Percentiles rank a stretch among this genome's conserved stretches.
Conservation (phyloP, 768 basidiomycete species). For the Tubosaeta brunneosetosa region DNA sequence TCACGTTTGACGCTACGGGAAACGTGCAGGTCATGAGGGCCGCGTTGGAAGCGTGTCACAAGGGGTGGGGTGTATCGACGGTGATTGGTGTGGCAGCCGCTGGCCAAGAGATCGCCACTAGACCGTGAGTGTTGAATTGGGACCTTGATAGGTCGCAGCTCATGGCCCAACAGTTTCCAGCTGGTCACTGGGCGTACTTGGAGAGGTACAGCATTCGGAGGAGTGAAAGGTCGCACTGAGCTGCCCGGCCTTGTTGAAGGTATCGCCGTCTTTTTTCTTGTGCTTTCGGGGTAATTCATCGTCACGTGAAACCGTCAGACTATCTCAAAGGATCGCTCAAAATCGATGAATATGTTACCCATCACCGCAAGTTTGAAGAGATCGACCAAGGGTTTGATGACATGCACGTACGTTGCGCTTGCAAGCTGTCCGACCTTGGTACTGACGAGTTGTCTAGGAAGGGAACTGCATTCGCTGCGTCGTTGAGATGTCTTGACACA, state of each 20-base stretch:
- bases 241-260: constrained; percentile 91
- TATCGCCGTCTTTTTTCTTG: constrained; percentile 25
- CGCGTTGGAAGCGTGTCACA: constrained; percentile 98
- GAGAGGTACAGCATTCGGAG: constrained; percentile 95
- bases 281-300: background rate
- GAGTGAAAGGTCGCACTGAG: constrained; percentile 96
- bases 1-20: constrained; percentile 95
- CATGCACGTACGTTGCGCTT: constrained; percentile 80
- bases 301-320: constrained; percentile 40
- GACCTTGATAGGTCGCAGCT: background rate
- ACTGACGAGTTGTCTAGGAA: constrained; percentile 29
- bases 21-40: constrained; percentile 93
- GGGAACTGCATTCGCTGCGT: constrained; percentile 95
- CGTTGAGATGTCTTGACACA: constrained; percentile 71
- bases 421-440: background rate
- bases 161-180: constrained; percentile 42
- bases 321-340: constrained; percentile 79
- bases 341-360: constrained; percentile 96
- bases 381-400: constrained; percentile 89
- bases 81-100: constrained; percentile 97
- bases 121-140: constrained; percentile 54
- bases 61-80: constrained; percentile 97
- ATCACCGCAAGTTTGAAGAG: constrained; percentile 65
- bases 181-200: constrained; percentile 85
- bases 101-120: constrained; percentile 89